Evolutionary conservation across 371 early-diverging fungal genomes (phyloP).

Genomic region (Batkoa obscura): DNA sequence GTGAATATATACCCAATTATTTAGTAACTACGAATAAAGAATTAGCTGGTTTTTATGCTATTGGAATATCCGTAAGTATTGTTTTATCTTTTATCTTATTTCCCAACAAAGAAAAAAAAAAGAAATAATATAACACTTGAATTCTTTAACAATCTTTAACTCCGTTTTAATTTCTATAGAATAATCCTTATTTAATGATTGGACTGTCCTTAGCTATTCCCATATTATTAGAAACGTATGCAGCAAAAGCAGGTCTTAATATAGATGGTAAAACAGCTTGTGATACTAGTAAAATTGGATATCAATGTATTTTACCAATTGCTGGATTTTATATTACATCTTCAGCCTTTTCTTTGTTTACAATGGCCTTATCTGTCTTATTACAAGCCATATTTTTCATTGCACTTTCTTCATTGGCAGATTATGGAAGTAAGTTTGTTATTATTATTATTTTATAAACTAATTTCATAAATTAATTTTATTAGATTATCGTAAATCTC

Average conservation of each 20-base stretch:
- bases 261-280: not conserved
- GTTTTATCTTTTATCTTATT: too few species aligned
- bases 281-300: not conserved
- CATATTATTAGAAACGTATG: not conserved
- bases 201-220: not conserved
- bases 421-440: constrained; percentile 19
- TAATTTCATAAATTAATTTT: not conserved
- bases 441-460: not conserved
- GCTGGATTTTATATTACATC: constrained; percentile 19
- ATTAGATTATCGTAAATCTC: constrained; percentile 17
- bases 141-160: too few species aligned
- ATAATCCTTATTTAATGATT: too few species aligned
- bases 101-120: too few species aligned
- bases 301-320: constrained; percentile 7
- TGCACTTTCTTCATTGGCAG: constrained; percentile 32
- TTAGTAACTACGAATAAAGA: not conserved
- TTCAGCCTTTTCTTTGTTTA: constrained; percentile 26
- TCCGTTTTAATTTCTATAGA: too few species aligned
- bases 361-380: constrained; percentile 26
- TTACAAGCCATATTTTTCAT: constrained; percentile 35
- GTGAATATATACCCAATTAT: too few species aligned
- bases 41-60: not conserved
- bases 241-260: not conserved
- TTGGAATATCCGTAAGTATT: not conserved
- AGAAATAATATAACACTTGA: too few species aligned